Percentiles rank a stretch among this genome's conserved stretches.
phyloP scores from a whole-genome alignment of 2,329 filamentous ascomycete species.

The Colletotrichum lini region DNA sequence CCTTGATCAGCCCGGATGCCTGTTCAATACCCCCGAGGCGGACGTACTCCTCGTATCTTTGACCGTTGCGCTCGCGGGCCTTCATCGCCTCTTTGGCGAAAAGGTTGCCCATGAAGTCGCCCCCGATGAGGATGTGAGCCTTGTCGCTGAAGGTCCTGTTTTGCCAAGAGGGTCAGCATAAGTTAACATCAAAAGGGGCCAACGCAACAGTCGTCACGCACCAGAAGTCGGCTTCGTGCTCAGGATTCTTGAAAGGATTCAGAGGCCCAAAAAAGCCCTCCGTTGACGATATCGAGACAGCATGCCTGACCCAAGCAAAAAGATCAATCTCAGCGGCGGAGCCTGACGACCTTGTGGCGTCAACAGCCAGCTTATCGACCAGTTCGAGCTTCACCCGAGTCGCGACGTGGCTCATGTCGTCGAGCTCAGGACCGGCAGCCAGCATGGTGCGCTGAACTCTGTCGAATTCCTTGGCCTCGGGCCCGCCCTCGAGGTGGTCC shows the following conservation, averaged over 20 bases:
- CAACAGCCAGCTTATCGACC: neutral
- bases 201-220: neutral
- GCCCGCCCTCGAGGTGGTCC: slow-evolving; percentile 11
- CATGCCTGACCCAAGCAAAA: slow-evolving; percentile 24
- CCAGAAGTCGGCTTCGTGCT: slow-evolving; percentile 33
- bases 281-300: slow-evolving; percentile 1
- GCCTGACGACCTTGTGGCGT: neutral
- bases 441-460: slow-evolving; percentile 2
- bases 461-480: slow-evolving; percentile 18
- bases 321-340: slow-evolving; percentile 8
- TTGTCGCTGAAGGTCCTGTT: slow-evolving; percentile 15
- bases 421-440: slow-evolving; percentile 19
- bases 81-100: slow-evolving; percentile 7
- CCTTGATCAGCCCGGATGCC: slow-evolving; percentile 13
- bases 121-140: slow-evolving; percentile 7
- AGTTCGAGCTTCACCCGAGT: neutral
- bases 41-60: slow-evolving; percentile 23
- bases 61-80: slow-evolving; percentile 20
- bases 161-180: neutral
- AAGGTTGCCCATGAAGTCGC: neutral
- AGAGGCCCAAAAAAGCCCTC: slow-evolving; percentile 33
- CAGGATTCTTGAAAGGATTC: slow-evolving; percentile 33
- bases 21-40: neutral
- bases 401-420: slow-evolving; percentile 2
- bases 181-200: neutral